A percentile compares a stretch with the other conserved stretches of the same genome.
Evolutionary conservation across 805 yeast species (phyloP).

Genomic region (Scheffersomyces amazonensis): DNA sequence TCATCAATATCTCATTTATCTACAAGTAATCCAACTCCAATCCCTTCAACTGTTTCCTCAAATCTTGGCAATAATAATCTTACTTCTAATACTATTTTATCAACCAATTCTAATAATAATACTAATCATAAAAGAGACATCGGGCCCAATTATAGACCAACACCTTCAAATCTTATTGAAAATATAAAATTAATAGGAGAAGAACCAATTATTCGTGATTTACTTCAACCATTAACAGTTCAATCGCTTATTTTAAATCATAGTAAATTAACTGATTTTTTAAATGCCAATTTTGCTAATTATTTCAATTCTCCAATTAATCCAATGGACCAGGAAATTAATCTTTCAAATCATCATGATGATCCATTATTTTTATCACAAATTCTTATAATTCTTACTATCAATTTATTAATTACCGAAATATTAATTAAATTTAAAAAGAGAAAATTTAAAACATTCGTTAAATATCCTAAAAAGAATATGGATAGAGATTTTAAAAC

Average conservation of each 20-base stretch:
- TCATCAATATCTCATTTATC: background rate
- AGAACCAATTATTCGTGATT: conserved; percentile 23
- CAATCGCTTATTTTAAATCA: conserved; percentile 20
- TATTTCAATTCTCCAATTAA: conserved; percentile 3
- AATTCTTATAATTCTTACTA: conserved; percentile 21
- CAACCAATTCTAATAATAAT: background rate
- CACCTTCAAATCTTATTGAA: conserved; percentile 21
- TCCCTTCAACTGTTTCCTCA: background rate
- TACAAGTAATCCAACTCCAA: background rate
- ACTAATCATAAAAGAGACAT: conserved; percentile 4
- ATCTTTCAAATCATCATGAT: conserved; percentile 17
- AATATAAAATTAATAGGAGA: conserved; percentile 20
- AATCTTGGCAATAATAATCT: background rate
- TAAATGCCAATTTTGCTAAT: conserved; percentile 13
- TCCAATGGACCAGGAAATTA: conserved; percentile 10
- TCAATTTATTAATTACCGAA: conserved; percentile 26
- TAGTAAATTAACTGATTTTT: conserved; percentile 19
- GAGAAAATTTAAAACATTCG: conserved; percentile 18
- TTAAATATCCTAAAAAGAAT: conserved; percentile 13
- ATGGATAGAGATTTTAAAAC: conserved; percentile 16
- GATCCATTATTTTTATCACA: conserved; percentile 27
- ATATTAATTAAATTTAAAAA: conserved; percentile 26
- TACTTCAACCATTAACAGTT: conserved; percentile 27
- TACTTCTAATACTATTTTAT: no score
- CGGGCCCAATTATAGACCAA: conserved; percentile 6